phyloP scores from a whole-genome alignment of 805 yeast genomes.

The Komagataella populi region DNA sequence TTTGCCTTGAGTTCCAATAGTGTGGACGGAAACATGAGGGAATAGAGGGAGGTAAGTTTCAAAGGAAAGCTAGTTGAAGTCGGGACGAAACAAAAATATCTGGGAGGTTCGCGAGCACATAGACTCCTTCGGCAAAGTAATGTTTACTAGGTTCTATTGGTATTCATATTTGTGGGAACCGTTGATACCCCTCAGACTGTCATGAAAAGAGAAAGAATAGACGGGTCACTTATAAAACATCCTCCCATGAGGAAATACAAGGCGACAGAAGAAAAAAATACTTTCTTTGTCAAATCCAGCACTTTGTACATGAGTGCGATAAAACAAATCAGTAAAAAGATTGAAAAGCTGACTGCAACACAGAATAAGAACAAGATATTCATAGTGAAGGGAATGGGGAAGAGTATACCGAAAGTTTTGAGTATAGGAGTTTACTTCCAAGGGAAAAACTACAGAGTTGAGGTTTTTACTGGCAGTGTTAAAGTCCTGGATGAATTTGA shows the following conservation, averaged over 20 bases:
- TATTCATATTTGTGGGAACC: background rate
- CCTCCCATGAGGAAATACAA: constrained; percentile 32
- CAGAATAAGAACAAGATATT: constrained; percentile 20
- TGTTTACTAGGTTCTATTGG: background rate
- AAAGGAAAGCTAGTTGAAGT: too few species aligned
- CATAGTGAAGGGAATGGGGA: constrained; percentile 69
- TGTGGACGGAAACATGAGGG: constrained; percentile 1
- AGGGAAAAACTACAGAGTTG: constrained; percentile 37
- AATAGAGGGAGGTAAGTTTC: background rate
- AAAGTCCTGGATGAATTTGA: constrained; percentile 61
- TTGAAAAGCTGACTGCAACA: constrained; percentile 25
- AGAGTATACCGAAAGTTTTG: constrained; percentile 49
- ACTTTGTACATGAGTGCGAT: constrained; percentile 69
- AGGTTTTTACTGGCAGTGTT: constrained; percentile 48
- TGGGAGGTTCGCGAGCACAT: background rate
- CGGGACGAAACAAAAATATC: too few species aligned
- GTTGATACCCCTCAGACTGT: background rate
- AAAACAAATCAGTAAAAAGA: constrained; percentile 43
- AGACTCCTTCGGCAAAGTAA: too few species aligned
- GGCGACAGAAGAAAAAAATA: constrained; percentile 29
- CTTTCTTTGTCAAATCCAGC: constrained; percentile 41
- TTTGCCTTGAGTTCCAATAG: constrained; percentile 1
- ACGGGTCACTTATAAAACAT: constrained; percentile 35
- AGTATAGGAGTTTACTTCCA: constrained; percentile 49
- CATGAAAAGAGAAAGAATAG: constrained; percentile 6